Evolutionary conservation across 345 rosid genomes (phyloP), one percentile per base, ranked within the genome.

Genomic region (Salix dunnii): DNA sequence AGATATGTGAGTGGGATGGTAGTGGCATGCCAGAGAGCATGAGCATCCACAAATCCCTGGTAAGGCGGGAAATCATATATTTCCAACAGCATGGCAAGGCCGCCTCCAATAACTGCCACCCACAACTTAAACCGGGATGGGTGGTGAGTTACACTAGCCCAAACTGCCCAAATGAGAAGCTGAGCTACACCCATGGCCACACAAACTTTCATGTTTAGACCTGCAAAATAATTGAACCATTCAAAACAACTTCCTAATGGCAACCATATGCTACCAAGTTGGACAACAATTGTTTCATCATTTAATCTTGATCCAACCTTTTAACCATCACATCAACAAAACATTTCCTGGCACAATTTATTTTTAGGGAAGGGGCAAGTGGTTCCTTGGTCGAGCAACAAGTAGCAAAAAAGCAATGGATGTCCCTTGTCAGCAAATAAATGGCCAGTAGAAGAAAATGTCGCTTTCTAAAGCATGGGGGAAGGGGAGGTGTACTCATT

Each of bases 81-180:
- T 77, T 86, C 87, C 67, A 95, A 74, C 17, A 89, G 86, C 89
- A 84, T 76, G 30, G 89, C 85, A 16, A 93, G 79, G 61, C 82
- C 86, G 66, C 89, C 85, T 31, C 84, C 83, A 18, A 84, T 28
- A 1, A 84, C 85, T 75, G 90, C 91, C 71, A 85, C 81, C 96
- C 95, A 88, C 79, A 95, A 85, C 88, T 95, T 93, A 91, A 90
- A 82, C 64, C 88, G 86, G 0, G 94, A 90, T 14, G 97, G 97
- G 85, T 95, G 97, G 66, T 76, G 73, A 40, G 87, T 81, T 58
- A 84, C 53, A 25, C 90, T 87, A 4, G 93, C 97, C 97, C 99
- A 95, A 55, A 88, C 11, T 23, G 90, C 97, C 99, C 99, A 93
- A 38, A 89, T 82, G 25, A 89, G 85, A 77, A 95, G 85, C 87